These are phyloP conservation scores for Apiotrichum porosum DNA, from an alignment of 1,284 basidiomycete species.

Conservation along the genomic window DNA sequence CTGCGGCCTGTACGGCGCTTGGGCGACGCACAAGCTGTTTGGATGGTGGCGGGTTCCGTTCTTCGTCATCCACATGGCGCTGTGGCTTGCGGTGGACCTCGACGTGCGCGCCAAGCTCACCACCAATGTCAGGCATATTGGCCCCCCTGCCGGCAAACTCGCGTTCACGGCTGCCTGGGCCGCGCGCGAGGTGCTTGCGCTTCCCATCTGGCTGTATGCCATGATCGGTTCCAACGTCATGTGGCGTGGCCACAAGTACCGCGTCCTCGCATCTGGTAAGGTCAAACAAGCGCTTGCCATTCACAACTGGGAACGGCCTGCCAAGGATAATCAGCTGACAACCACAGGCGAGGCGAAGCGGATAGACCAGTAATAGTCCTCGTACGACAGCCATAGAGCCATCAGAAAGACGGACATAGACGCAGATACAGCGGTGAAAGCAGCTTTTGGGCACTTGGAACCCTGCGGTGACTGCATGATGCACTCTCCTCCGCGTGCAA, in stretches of 20 bases:
- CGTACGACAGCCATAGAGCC: background rate
- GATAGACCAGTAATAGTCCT: conserved; percentile 1
- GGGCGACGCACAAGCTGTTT: conserved; percentile 57
- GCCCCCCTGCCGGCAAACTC: conserved; percentile 53
- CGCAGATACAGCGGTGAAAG: too few relatives aligned
- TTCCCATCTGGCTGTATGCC: conserved; percentile 79
- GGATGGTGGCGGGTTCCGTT: conserved; percentile 53
- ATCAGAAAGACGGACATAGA: too few relatives aligned
- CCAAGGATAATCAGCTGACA: background rate
- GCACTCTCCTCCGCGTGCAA: too few relatives aligned
- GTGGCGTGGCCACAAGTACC: conserved; percentile 65
- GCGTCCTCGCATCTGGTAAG: conserved; percentile 39
- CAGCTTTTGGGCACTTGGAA: too few relatives aligned
- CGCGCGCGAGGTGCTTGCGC: conserved; percentile 67
- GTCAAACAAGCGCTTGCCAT: background rate
- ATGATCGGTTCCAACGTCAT: conserved; percentile 71
- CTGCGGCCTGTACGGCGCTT: conserved; percentile 60
- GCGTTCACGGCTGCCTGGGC: conserved; percentile 71
- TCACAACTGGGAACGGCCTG: too few relatives aligned
- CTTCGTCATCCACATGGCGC: conserved; percentile 61
- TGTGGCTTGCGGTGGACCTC: conserved; percentile 51
- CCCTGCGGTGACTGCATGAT: too few relatives aligned
- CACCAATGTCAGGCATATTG: conserved; percentile 64
- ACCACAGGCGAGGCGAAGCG: background rate
- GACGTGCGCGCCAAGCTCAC: conserved; percentile 35